These are phyloP conservation scores for Neurospora africana DNA, from an alignment of 495 filamentous ascomycete genomes.

Conservation along the genomic window DNA sequence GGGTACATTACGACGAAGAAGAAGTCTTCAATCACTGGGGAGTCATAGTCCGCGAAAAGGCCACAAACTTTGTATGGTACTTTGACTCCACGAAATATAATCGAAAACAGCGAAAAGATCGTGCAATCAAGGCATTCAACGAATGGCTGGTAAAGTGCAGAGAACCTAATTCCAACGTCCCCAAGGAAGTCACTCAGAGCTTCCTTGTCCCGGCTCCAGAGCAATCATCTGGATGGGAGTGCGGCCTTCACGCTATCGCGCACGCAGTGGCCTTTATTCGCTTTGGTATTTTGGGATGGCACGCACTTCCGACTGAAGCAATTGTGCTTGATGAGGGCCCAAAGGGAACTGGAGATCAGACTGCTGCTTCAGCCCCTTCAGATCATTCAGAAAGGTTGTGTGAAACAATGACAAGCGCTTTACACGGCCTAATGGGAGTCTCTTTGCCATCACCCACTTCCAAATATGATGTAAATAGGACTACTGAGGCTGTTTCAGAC, in stretches of 20 bases:
- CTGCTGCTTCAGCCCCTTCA: not conserved
- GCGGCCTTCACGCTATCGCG: conserved; percentile 9
- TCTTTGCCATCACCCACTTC: not conserved
- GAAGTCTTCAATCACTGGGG: not conserved
- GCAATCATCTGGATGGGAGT: conserved; percentile 3
- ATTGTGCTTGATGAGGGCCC: not conserved
- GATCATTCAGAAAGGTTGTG: not conserved
- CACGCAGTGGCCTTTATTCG: conserved; percentile 10
- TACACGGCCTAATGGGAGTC: not conserved
- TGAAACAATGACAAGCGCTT: not conserved
- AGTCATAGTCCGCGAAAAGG: not conserved
- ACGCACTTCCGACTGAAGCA: not conserved
- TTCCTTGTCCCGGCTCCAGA: not conserved
- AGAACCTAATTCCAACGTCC: not conserved
- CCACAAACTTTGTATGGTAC: not conserved
- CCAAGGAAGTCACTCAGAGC: not conserved
- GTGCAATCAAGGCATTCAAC: not conserved
- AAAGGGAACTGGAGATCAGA: not conserved
- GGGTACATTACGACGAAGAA: not conserved
- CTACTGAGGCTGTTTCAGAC: not conserved
- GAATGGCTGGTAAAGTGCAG: not conserved
- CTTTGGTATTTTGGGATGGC: conserved; percentile 4
- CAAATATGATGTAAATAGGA: not conserved
- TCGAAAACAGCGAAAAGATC: not conserved
- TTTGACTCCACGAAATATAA: not conserved